Percentiles rank a stretch among this genome's conserved stretches.
These are phyloP conservation scores for Pythium sp. DNA, from an alignment of 352 stramenopile genomes.

Conservation along the genomic window DNA sequence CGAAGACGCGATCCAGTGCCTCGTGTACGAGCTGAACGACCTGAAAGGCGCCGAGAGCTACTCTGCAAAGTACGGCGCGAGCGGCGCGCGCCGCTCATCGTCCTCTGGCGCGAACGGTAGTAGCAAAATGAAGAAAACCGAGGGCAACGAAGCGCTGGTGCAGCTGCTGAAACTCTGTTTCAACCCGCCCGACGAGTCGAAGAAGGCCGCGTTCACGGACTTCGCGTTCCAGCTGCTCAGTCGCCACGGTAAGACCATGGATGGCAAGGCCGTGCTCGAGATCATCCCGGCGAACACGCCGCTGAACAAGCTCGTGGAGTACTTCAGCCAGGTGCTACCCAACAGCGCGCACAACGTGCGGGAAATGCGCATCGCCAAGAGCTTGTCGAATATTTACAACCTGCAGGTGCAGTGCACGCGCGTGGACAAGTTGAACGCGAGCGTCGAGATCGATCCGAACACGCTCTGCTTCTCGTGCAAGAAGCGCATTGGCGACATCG, in stretches of 20 bases:
- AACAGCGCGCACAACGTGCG: conserved; percentile 81
- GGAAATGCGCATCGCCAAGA: conserved; percentile 77
- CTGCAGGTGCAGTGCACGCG: conserved; percentile 86
- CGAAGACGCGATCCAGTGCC: conserved; percentile 66
- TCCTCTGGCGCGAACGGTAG: conserved; percentile 11
- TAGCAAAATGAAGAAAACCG: conserved; percentile 47
- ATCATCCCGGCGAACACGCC: conserved; percentile 69
- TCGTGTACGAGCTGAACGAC: conserved; percentile 83
- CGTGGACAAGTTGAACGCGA: conserved; percentile 74
- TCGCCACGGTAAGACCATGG: conserved; percentile 76
- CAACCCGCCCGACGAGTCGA: conserved; percentile 71
- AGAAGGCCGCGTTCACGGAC: conserved; percentile 77
- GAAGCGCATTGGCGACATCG: conserved; percentile 87
- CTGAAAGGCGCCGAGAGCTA: conserved; percentile 80
- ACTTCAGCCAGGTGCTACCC: conserved; percentile 77
- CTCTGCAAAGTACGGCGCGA: conserved; percentile 72
- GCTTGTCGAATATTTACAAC: conserved; percentile 88
- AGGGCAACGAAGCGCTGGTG: conserved; percentile 71
- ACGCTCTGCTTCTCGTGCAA: conserved; percentile 78
- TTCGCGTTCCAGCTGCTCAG: conserved; percentile 75
- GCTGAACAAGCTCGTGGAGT: conserved; percentile 80
- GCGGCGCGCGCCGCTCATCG: conserved; percentile 5
- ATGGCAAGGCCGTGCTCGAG: conserved; percentile 63
- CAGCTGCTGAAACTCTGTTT: conserved; percentile 82
- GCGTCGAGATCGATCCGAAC: conserved; percentile 80